Base-by-base conservation (phyloP, 2,329 filamentous ascomycete genomes). In the Beauveria pseudobassiana region DNA sequence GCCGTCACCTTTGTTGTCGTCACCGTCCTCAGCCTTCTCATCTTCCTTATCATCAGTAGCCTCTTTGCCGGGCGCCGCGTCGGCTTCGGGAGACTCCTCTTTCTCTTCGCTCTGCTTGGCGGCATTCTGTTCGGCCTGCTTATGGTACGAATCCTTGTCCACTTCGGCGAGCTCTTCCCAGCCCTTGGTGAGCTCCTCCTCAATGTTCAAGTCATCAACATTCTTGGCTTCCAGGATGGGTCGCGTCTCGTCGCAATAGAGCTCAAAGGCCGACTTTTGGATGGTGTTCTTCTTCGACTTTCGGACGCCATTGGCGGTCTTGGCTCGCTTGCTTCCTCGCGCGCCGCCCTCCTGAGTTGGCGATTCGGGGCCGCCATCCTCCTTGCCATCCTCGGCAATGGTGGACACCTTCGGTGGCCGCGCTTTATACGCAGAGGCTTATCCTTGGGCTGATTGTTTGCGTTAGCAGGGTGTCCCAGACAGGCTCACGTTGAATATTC, bases 401-500 rank as follows among this genome's bases (percentile, higher is more conserved):
- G 78, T 73, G 42, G 82, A 83, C 26, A 80, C 77, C 74, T 87
- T 59, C 87, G 78, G 69, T 90, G 87, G 63, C 86, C 86, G 59
- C 89, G 83, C 78, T 92, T 92, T 65, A 84, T 87, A 38, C 89
- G 84, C 65, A 91, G 77, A 34, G 89, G 89, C 74, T 91, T 91
- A 69, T 91, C 88, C 74, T 90, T 88, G 40, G 89, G 89, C 87
- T 90, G n/a, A 14, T 55, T 40, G 5, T 42, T 61, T 6, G 24
- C 18, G 58, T 61, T 54, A 61, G 58, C 71, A 69, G 14, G 6
- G 10, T 42, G n/a, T 6, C 9, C 28, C 5, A 20, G 14, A 56
- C 28, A 16, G 20, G 10, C 20, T 50, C 30, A 34, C 10, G 9
- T 12, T 10, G 38, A 26, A 30, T 1, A 6, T 38, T 24, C 42